Percentiles rank a stretch among this genome's conserved stretches.
Conservation (phyloP, 1,284 basidiomycete genomes). For the Rhodotorula sp. region DNA sequence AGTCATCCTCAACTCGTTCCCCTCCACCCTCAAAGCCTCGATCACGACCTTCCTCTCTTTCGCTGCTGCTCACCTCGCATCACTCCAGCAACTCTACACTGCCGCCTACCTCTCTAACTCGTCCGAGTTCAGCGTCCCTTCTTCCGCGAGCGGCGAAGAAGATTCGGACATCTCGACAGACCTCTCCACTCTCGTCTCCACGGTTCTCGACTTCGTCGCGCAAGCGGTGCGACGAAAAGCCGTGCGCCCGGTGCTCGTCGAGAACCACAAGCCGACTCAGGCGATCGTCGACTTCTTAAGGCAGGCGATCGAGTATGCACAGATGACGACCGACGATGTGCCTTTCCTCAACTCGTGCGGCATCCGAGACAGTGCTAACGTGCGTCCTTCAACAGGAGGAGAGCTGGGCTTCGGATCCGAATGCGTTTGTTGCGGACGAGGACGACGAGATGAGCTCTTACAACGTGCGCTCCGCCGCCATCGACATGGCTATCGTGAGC, state of each 20-base stretch:
- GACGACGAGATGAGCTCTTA: constrained; percentile 84
- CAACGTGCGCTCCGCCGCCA: constrained; percentile 75
- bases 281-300: constrained; percentile 59
- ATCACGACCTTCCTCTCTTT: constrained; percentile 71
- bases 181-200: constrained; percentile 69
- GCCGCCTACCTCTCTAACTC: constrained; percentile 62
- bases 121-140: constrained; percentile 53
- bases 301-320: constrained; percentile 68
- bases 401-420: constrained; percentile 82
- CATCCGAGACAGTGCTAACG: not conserved
- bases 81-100: constrained; percentile 65
- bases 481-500: constrained; percentile 74
- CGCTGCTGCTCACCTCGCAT: constrained; percentile 65
- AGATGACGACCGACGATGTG: constrained; percentile 87
- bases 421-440: constrained; percentile 89
- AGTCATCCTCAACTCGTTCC: constrained; percentile 29
- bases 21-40: constrained; percentile 64
- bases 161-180: constrained; percentile 64
- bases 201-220: constrained; percentile 77
- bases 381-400: constrained; percentile 63
- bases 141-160: constrained; percentile 63
- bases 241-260: constrained; percentile 62
- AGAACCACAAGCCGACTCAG: constrained; percentile 46
- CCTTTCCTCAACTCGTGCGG: constrained; percentile 43
- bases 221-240: constrained; percentile 63